Conservation (phyloP, 225 moss, liverwort and hornwort genomes). For the Anthoceros angustus region DNA sequence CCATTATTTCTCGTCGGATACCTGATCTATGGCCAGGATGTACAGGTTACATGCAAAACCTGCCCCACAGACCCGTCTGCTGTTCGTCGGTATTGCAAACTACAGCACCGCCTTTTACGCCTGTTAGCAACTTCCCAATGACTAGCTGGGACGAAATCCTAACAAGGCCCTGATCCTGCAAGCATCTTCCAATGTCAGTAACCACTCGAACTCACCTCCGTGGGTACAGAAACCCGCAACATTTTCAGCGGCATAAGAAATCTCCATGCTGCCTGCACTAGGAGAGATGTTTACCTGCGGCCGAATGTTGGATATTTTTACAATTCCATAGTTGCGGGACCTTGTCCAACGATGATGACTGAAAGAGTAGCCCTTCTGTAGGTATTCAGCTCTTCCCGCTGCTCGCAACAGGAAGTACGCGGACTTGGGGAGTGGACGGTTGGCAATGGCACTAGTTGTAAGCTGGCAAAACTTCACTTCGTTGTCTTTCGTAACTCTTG, state of each 20-base stretch:
- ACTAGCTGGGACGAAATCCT: no score
- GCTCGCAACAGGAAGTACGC: slow-evolving; percentile 86
- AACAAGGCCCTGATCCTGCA: no score
- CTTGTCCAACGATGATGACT: slow-evolving; percentile 82
- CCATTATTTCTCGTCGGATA: no score
- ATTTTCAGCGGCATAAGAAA: background rate
- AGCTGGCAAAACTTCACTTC: slow-evolving; percentile 59
- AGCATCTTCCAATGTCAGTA: no score
- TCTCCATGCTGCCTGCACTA: background rate
- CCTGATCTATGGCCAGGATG: no score
- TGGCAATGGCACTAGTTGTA: slow-evolving; percentile 92
- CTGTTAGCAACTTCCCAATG: no score
- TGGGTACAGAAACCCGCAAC: no score
- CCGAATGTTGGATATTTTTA: slow-evolving; percentile 33
- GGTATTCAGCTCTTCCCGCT: slow-evolving; percentile 38
- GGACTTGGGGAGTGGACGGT: slow-evolving; percentile 76
- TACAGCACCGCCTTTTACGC: no score
- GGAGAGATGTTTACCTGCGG: slow-evolving; percentile 25
- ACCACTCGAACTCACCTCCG: no score
- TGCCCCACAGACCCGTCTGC: no score
- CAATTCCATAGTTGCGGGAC: slow-evolving; percentile 72
- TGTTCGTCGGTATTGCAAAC: no score
- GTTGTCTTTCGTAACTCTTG: slow-evolving; percentile 35
- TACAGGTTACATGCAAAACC: no score
- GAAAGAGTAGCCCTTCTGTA: slow-evolving; percentile 35